These are phyloP conservation scores for Ascodesmis nigricans DNA, from an alignment of 495 filamentous ascomycete species.

Conservation along the genomic window DNA sequence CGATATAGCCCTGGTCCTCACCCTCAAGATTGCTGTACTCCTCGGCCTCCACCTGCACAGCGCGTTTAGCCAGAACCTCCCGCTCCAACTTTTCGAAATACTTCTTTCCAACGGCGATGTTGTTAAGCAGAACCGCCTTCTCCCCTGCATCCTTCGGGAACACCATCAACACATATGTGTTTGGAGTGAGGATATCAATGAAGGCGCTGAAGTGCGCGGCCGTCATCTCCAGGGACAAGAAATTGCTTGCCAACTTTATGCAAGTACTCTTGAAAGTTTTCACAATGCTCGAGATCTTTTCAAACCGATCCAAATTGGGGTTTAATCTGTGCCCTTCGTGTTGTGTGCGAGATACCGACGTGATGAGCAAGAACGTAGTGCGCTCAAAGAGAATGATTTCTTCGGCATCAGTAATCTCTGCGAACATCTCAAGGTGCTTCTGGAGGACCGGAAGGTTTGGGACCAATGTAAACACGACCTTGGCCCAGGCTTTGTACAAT, in stretches of 20 bases:
- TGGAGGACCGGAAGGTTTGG: conserved; percentile 85
- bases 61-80: conserved; percentile 23
- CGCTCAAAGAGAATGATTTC: conserved; percentile 92
- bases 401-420: conserved; percentile 65
- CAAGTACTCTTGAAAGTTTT: conserved; percentile 87
- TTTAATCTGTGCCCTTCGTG: no score
- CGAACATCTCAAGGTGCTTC: conserved; percentile 52
- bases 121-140: conserved; percentile 71
- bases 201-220: conserved; percentile 66
- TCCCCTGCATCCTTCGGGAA: conserved; percentile 59
- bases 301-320: conserved; percentile 75
- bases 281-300: conserved; percentile 86
- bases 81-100: conserved; percentile 39
- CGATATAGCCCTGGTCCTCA: background rate
- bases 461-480: conserved; percentile 86
- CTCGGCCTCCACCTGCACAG: no score
- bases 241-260: conserved; percentile 21
- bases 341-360: conserved; percentile 48
- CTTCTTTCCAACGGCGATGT: conserved; percentile 62
- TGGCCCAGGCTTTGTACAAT: conserved; percentile 90
- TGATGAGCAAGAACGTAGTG: conserved; percentile 85
- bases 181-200: conserved; percentile 76
- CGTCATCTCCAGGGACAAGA: conserved; percentile 28
- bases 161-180: conserved; percentile 83
- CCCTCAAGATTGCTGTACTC: no score